Base-by-base conservation (phyloP, 768 basidiomycete species). In the Mycena capillaripes region DNA sequence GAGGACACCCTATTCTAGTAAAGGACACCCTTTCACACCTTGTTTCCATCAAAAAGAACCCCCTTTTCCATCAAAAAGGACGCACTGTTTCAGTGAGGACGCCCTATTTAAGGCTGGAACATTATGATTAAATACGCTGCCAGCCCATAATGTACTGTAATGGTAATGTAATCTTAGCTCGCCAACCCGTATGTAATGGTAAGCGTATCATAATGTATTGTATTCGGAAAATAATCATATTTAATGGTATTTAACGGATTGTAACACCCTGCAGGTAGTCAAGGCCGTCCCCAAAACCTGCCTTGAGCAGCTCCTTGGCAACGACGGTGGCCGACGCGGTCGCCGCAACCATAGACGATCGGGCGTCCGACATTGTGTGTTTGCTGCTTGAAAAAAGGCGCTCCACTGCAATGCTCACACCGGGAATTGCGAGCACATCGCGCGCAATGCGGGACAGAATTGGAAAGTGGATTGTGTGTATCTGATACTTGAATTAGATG, bases 371-470 rank as follows among this genome's bases (percentile, higher is more conserved):
- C 52, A 53, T 53, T 4, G 52, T 53, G 52, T 53, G 52, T 30
- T 53, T 53, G 27, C 52, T 53, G 52, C 52, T 53, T 27, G 52
- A 29, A 19, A 27, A 53, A 11, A 53, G 52, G 2, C 52, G 29
- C 29, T 53, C 52, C 14, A 53, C 52, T 14, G 29, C 52, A 30
- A 53, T 53, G 29, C 52, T 53, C 6, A 53, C 52, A 14, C 27
- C 52, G 2, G 29, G 52, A 30, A 53, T 53, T 2, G 52, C 52
- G 6, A 53, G 52, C 3, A 53, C 32, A 25, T 77, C 74, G 5
- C 76, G 66, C 0, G 74, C 69, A 10, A 74, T 75, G 11, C 56
- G 50, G 3, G 69, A 56, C 5, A 77, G 46, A 16, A 75, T 53
- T 0, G 66, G 69, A 16, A 58, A 60, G 14, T 58, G n/a, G 5